Conservation (phyloP, 1,284 basidiomycete species). For the Trichosporon ovoides region DNA sequence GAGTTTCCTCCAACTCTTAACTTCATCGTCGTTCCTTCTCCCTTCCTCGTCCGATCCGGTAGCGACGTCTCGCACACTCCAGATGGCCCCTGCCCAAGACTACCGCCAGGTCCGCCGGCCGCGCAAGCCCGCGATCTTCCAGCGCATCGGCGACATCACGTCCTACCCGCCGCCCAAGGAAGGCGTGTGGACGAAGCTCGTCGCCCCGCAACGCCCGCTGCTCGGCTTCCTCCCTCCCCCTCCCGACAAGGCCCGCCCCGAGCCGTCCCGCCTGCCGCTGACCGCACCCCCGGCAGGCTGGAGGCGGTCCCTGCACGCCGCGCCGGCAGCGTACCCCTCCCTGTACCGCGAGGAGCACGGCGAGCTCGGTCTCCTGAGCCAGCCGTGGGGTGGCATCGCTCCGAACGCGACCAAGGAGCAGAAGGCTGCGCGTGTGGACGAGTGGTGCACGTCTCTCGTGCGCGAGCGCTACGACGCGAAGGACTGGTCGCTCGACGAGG, state of each 20-base stretch:
- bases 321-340: constrained; percentile 65
- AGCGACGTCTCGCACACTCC: no score
- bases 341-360: constrained; percentile 33
- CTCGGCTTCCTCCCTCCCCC: constrained; percentile 26
- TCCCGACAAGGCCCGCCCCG: constrained; percentile 2
- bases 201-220: constrained; percentile 11
- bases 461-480: constrained; percentile 10
- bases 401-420: constrained; percentile 26
- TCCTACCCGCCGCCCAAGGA: not conserved
- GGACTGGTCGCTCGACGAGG: constrained; percentile 8
- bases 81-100: not conserved
- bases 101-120: not conserved
- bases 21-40: no score
- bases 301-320: constrained; percentile 59
- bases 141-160: not conserved
- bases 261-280: constrained; percentile 18
- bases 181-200: not conserved
- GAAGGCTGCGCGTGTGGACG: constrained; percentile 22
- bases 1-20: no score
- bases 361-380: constrained; percentile 18
- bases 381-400: constrained; percentile 15
- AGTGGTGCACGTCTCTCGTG: constrained; percentile 1
- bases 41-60: no score
- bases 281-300: constrained; percentile 45
- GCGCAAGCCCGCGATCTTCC: not conserved